A percentile compares a stretch with the other conserved stretches of the same genome.
Evolutionary conservation across 225 moss, liverwort and hornwort species (phyloP).

Genomic region (Anthoceros angustus): DNA sequence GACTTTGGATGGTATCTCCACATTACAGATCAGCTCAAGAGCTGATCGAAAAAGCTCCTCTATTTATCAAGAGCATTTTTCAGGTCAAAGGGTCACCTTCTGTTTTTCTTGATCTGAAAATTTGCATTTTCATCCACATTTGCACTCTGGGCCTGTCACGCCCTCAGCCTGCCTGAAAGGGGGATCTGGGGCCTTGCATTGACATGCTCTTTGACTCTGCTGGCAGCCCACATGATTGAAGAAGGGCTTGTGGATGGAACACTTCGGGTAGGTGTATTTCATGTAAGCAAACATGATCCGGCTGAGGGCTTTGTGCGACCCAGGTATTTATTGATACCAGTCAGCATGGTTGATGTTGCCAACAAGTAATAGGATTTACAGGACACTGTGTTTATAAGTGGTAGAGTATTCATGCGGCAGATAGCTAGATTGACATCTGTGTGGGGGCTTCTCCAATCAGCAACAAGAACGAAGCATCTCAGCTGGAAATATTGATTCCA

Average conservation of each 20-base stretch:
- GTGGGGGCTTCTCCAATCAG: conserved; percentile 5
- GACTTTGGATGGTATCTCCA: not conserved
- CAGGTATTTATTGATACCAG: conserved; percentile 10
- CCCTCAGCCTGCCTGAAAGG: not conserved
- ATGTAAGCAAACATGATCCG: conserved; percentile 23
- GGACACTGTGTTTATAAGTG: too few species aligned
- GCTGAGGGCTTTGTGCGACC: conserved; percentile 25
- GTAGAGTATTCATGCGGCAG: too few species aligned
- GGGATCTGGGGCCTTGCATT: not conserved
- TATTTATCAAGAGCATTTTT: conserved; percentile 20
- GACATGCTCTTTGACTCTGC: not conserved
- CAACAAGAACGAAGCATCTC: conserved; percentile 28
- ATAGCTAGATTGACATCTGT: not conserved
- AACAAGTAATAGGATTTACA: not conserved
- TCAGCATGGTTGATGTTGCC: not conserved
- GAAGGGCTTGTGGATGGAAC: conserved; percentile 15
- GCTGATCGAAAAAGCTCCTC: conserved; percentile 9
- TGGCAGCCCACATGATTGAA: conserved; percentile 21
- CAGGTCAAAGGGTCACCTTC: conserved; percentile 12
- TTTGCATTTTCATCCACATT: not conserved
- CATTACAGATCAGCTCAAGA: not conserved
- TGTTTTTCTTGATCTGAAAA: too few species aligned
- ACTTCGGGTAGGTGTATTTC: conserved; percentile 24
- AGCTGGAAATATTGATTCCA: conserved; percentile 19
- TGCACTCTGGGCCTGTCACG: not conserved